Conservation (phyloP, 176 grass and related monocot species). For the Oryza officinalis region DNA sequence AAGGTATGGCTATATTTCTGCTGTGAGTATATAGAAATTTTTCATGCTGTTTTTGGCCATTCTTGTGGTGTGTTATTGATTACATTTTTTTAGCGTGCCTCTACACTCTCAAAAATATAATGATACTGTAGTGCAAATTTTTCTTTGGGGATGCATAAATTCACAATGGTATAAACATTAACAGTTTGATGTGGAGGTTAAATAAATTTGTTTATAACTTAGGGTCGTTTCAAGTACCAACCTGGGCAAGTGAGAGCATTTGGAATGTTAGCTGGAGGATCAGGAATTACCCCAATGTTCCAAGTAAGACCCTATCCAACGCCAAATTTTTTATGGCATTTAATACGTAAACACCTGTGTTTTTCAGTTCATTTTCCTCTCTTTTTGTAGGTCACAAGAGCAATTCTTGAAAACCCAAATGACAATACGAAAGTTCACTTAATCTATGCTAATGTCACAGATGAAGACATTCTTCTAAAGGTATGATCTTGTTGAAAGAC, state of each 20-base stretch:
- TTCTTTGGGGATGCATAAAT: too few relatives aligned
- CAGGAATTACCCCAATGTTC: slow-evolving; percentile 97
- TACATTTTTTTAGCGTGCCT: background rate
- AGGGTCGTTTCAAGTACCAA: slow-evolving; percentile 91
- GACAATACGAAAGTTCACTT: slow-evolving; percentile 77
- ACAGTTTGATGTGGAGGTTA: too few relatives aligned
- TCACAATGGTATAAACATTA: too few relatives aligned
- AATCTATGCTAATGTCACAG: slow-evolving; percentile 85
- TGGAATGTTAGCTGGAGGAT: slow-evolving; percentile 95
- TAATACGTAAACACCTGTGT: background rate
- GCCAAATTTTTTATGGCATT: background rate
- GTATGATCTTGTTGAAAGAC: slow-evolving; percentile 41
- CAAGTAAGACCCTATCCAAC: slow-evolving; percentile 63
- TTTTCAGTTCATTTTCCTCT: slow-evolving; percentile 8
- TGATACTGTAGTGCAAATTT: too few relatives aligned
- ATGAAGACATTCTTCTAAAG: slow-evolving; percentile 88
- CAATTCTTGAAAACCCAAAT: slow-evolving; percentile 85
- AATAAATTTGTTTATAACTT: background rate
- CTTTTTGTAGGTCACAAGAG: slow-evolving; percentile 64
- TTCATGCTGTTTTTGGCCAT: background rate
- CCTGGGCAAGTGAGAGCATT: slow-evolving; percentile 89
- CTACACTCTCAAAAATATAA: too few relatives aligned
- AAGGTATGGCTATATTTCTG: slow-evolving; percentile 56
- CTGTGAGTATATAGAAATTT: background rate
- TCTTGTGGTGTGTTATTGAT: background rate